Base-by-base conservation (phyloP, 2,329 filamentous ascomycete genomes). In the Fusarium albidum region DNA sequence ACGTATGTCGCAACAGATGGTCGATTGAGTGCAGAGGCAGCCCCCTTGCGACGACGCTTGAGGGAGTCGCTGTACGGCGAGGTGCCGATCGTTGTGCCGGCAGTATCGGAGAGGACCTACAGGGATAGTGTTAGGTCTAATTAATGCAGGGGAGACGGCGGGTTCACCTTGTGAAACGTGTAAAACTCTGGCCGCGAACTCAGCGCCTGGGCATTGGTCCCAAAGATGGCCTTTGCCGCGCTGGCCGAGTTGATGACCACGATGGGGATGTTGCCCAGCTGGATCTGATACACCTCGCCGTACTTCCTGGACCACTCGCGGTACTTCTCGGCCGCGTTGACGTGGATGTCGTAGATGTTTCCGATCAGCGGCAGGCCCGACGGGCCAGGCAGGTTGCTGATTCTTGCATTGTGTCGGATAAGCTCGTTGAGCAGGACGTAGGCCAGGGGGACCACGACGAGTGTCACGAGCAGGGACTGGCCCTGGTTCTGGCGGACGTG, bases 81-180 rank as follows among this genome's bases (percentile, higher is more conserved):
- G 0, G 86, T 89, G 1, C 86, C 86, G 49, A 89, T 88, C 0
- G 86, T 89, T 1, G 85, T 88, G 6, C 86, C 85, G 1, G 85
- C 82, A 0, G 86, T 88, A 35, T 86, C 84, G 3, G 83, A 86
- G 3, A 88, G 75, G 3, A 87, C 81, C 82, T 85, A 39, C 7
- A 15, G 15, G 2, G 15, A 8, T 0, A 13, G 5, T 7, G 11
- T 17, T 56, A 2, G 52, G 6, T 2, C 5, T 11, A 1, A 7
- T 21, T 21, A 4, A 21, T 21, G 21, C 21, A 21, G 21, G n/a
- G n/a, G n/a, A n/a, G n/a, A n/a, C n/a, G n/a, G n/a, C n/a, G n/a
- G n/a, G n/a, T n/a, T n/a, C 11, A 81, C 81, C 69, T 82, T 84
- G 63, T 85, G 82, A 47, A 85, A 84, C 1, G 81, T 84, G 67